Percentiles rank a stretch among this genome's conserved stretches.
Conservation (phyloP, 2,329 filamentous ascomycete species). For the Aspergillus latus region DNA sequence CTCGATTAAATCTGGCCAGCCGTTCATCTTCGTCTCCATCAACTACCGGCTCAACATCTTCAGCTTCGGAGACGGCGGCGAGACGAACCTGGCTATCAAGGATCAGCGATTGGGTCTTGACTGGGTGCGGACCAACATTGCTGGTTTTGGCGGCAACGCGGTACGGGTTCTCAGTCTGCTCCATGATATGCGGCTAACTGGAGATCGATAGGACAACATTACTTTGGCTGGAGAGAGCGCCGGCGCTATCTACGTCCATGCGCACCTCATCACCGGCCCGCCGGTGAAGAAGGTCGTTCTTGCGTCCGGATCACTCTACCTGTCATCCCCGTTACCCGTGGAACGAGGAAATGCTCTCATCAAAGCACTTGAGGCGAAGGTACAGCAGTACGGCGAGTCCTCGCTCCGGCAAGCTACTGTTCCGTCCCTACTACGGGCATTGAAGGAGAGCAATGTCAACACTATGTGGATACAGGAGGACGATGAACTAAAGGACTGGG, state of each 20-base stretch:
- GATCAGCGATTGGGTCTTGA: conserved; percentile 36
- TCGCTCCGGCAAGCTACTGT: conserved; percentile 35
- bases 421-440: conserved; percentile 33
- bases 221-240: conserved; percentile 50
- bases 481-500: conserved; percentile 39
- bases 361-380: conserved; percentile 29
- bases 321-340: conserved; percentile 45
- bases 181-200: not conserved
- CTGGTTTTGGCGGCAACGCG: conserved; percentile 42
- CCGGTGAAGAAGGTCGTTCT: conserved; percentile 39
- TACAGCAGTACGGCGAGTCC: conserved; percentile 25
- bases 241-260: conserved; percentile 48
- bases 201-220: conserved; percentile 34
- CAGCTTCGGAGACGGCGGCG: conserved; percentile 45
- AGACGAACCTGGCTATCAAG: conserved; percentile 44
- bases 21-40: conserved; percentile 45
- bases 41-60: conserved; percentile 50
- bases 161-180: conserved; percentile 21
- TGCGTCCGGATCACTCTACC: conserved; percentile 44
- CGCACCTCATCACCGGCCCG: conserved; percentile 38
- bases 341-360: conserved; percentile 35
- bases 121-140: conserved; percentile 44
- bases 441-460: conserved; percentile 39
- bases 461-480: conserved; percentile 48
- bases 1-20: conserved; percentile 35